Evolutionary conservation across 805 yeast species (phyloP).

Genomic region (Ogataea glucozyma): DNA sequence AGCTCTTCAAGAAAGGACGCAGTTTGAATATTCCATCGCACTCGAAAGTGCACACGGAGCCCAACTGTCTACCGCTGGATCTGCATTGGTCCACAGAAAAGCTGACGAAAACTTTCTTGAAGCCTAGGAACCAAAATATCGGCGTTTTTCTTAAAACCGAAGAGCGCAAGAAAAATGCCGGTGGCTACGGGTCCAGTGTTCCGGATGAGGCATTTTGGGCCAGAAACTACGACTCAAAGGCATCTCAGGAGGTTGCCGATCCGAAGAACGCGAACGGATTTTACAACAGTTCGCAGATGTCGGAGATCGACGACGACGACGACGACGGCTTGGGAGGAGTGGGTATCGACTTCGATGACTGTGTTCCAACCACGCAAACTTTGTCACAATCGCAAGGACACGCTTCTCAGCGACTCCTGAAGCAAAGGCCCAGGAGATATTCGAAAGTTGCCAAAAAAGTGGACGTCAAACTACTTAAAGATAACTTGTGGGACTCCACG

Average conservation of each 20-base stretch:
- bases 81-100: slow-evolving; percentile 66
- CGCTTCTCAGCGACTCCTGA: background rate
- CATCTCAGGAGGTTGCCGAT: slow-evolving; percentile 32
- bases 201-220: slow-evolving; percentile 78
- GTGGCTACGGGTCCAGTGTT: slow-evolving; percentile 3
- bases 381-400: too few species aligned
- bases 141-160: slow-evolving; percentile 22
- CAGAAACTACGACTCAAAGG: slow-evolving; percentile 44
- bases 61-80: slow-evolving; percentile 34
- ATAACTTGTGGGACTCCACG: slow-evolving; percentile 65
- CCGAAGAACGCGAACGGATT: slow-evolving; percentile 32
- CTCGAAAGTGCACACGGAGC: slow-evolving; percentile 31
- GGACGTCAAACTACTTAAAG: slow-evolving; percentile 71
- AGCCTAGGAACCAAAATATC: slow-evolving; percentile 45
- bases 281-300: slow-evolving; percentile 6
- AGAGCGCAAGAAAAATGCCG: slow-evolving; percentile 26
- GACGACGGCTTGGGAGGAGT: slow-evolving; percentile 42
- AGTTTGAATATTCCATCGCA: slow-evolving; percentile 44
- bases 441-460: slow-evolving; percentile 78
- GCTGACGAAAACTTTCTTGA: slow-evolving; percentile 65
- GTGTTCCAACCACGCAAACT: too few species aligned
- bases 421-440: slow-evolving; percentile 38
- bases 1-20: slow-evolving; percentile 26
- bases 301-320: slow-evolving; percentile 25
- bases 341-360: slow-evolving; percentile 18